Base-by-base conservation (phyloP, 257 asterid genomes). In the Coffea canephora region DNA sequence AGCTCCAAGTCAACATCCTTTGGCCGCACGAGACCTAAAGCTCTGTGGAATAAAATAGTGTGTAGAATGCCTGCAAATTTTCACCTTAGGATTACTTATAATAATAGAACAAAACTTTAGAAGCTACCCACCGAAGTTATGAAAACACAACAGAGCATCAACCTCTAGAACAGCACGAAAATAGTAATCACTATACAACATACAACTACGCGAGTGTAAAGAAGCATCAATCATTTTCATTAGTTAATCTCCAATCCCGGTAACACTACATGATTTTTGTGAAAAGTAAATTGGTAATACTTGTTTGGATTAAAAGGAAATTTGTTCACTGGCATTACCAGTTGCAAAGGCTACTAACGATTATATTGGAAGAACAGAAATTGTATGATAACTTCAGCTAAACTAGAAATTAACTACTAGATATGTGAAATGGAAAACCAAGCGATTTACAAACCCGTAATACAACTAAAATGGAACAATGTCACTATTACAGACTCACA, bases 1-100 rank as follows among this genome's bases (percentile, higher is more conserved):
- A 96, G 97, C 87, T 96, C 99, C 92, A 90, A 81, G 83, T 94
- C 97, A 61, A 94, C 85, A 72, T 96, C 97, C 91, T 90, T 94
- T 11, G 99, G 99, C 77, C 96, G 96, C 80, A 96, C 91, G 46
- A 96, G 87, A 77, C 99, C 99, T 86, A 92, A 89, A 83, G 99
- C 97, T 88, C 99, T 86, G 75, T 94, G 93, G 88, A 94, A 96
- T 83, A 96, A 80, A 77, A 94, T 83, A 16, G 98, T 92, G 82
- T 96, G 99, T 18, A 96, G 86, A 85, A 93, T 89, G 85, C 98
- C 99, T 96, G 93, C 93, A 90, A 77, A 85, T 81, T 57, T 83
- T 78, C 67, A 74, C 75, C 78, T 16, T 5, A 59, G 82, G 54
- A 83, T 71, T 70, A 36, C 57, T 81, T 68, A 52, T 45, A 64